Conservation (phyloP, 2,329 filamentous ascomycete genomes). For the Phaeosphaeria sp. region DNA sequence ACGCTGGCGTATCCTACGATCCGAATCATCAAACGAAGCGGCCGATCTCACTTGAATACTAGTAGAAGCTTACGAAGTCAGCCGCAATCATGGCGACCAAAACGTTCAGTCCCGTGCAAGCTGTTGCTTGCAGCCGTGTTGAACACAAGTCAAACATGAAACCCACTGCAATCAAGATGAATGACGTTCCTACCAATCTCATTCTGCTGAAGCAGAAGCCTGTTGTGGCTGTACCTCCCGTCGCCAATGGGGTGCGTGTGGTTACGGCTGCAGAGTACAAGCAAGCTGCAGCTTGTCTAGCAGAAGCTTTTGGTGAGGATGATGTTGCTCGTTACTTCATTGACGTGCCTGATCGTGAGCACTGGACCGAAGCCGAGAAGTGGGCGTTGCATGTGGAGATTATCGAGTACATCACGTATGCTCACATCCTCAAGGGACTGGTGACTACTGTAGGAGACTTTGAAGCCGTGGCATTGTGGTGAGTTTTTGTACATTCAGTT, state of each 20-base stretch:
- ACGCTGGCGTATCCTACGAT: constrained; percentile 50
- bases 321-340: constrained; percentile 77
- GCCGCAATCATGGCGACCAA: constrained; percentile 57
- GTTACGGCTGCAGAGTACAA: constrained; percentile 72
- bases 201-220: constrained; percentile 37
- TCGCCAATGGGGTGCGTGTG: constrained; percentile 63
- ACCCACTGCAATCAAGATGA: constrained; percentile 33
- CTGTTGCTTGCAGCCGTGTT: constrained; percentile 39
- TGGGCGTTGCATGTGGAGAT: constrained; percentile 80
- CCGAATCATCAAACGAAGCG: constrained; percentile 54
- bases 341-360: constrained; percentile 70
- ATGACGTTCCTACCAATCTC: constrained; percentile 41
- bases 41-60: constrained; percentile 56
- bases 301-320: constrained; percentile 79
- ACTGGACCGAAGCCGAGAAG: constrained; percentile 69
- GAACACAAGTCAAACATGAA: constrained; percentile 50
- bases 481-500: constrained; percentile 47
- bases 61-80: constrained; percentile 47
- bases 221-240: constrained; percentile 26
- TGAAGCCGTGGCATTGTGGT: constrained; percentile 82
- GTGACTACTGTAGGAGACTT: constrained; percentile 79
- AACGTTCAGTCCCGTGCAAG: constrained; percentile 37
- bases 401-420: constrained; percentile 77
- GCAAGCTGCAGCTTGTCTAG: constrained; percentile 73
- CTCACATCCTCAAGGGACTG: constrained; percentile 75